Percentiles rank a stretch among this genome's conserved stretches.
Evolutionary conservation across 2,329 filamentous ascomycete species (phyloP).

Genomic region (Talaromyces marneffei): DNA sequence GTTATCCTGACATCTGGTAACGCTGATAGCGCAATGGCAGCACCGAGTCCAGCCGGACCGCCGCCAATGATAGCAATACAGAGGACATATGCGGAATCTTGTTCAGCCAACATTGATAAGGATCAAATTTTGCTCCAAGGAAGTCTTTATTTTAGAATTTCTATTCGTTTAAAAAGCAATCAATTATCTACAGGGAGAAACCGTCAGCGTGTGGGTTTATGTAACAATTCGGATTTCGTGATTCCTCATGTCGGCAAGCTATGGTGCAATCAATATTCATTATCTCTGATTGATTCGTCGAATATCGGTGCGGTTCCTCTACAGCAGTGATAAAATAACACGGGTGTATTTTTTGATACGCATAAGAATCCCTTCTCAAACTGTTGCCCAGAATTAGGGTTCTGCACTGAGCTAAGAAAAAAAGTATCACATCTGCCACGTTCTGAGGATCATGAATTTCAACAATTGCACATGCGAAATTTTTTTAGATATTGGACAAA

Average conservation of each 20-base stretch:
- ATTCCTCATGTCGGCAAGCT: not conserved
- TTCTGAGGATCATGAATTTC: too few species aligned
- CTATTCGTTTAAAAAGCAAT: not conserved
- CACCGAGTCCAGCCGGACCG: conserved; percentile 3
- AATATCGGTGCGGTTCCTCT: not conserved
- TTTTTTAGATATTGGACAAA: not conserved
- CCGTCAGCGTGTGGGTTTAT: not conserved
- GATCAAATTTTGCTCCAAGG: not conserved
- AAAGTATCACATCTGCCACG: too few species aligned
- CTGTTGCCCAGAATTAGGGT: too few species aligned
- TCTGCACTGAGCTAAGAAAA: too few species aligned
- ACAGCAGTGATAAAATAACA: not conserved
- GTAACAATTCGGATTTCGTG: not conserved
- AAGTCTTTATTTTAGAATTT: not conserved
- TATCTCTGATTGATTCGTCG: not conserved
- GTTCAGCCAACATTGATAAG: not conserved
- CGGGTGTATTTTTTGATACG: too few species aligned
- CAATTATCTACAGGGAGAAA: not conserved
- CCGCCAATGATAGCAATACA: conserved; percentile 6
- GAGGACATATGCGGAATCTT: not conserved
- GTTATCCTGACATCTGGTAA: conserved; percentile 1
- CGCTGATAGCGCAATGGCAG: conserved; percentile 1
- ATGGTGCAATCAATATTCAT: conserved; percentile 2
- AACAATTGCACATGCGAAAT: too few species aligned
- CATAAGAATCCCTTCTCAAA: too few species aligned